These are phyloP conservation scores for Fusarium luffae DNA, from an alignment of 2,329 filamentous ascomycete species.

Conservation along the genomic window DNA sequence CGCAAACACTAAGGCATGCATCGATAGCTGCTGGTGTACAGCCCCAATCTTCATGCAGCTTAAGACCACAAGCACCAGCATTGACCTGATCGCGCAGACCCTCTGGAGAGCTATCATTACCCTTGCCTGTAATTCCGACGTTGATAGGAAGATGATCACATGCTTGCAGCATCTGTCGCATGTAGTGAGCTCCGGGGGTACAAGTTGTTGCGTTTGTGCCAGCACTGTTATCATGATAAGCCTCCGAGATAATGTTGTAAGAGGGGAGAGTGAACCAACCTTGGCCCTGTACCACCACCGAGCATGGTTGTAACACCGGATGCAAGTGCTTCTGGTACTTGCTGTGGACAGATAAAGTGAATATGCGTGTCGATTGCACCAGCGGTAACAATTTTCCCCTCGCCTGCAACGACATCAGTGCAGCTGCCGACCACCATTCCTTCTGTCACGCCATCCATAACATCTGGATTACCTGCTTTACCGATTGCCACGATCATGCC, in stretches of 20 bases:
- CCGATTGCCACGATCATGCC: conserved; percentile 89
- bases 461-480: conserved; percentile 96
- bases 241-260: background rate
- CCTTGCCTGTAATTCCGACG: conserved; percentile 91
- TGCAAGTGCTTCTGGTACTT: conserved; percentile 83
- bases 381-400: conserved; percentile 90
- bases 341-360: conserved; percentile 95
- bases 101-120: conserved; percentile 79
- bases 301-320: conserved; percentile 91
- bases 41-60: conserved; percentile 97
- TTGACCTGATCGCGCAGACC: conserved; percentile 82
- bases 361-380: conserved; percentile 92
- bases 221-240: conserved; percentile 63
- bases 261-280: conserved; percentile 56
- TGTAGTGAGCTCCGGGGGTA: conserved; percentile 85
- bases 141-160: conserved; percentile 86
- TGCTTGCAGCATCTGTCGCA: conserved; percentile 90
- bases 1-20: conserved; percentile 84
- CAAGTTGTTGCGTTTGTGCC: conserved; percentile 94
- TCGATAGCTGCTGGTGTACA: conserved; percentile 92
- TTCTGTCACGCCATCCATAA: conserved; percentile 87
- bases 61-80: conserved; percentile 89
- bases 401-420: conserved; percentile 91
- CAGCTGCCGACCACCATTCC: conserved; percentile 86
- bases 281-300: conserved; percentile 92